Evolutionary conservation across 371 early-diverging fungal genomes (phyloP).

Genomic region (Rhizopus sp.): DNA sequence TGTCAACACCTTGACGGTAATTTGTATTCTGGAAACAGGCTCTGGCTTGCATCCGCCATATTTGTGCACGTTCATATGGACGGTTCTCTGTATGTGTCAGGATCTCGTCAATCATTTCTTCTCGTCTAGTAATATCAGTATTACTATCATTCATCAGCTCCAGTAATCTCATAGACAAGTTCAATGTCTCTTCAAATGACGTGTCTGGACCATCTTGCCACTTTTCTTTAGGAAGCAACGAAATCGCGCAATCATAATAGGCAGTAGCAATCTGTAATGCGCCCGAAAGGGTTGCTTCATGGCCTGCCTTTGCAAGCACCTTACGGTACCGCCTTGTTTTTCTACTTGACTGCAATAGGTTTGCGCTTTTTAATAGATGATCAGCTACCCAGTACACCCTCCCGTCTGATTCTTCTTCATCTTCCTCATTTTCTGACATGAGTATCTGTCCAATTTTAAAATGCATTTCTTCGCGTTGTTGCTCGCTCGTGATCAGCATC

Average conservation of each 20-base stretch:
- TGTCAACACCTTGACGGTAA: conserved; percentile 32
- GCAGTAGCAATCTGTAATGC: conserved; percentile 32
- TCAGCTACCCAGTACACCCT: conserved; percentile 37
- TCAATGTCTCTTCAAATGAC: conserved; percentile 39
- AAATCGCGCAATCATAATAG: conserved; percentile 35
- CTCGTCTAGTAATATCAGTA: not conserved
- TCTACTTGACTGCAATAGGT: conserved; percentile 23
- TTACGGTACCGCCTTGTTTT: conserved; percentile 30
- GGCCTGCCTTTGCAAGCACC: conserved; percentile 34
- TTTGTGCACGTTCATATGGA: conserved; percentile 39
- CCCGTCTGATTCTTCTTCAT: conserved; percentile 26
- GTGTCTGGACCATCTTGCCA: conserved; percentile 36
- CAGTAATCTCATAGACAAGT: conserved; percentile 35
- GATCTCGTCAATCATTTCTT: conserved; percentile 25
- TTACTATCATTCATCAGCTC: conserved; percentile 28
- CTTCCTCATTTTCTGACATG: conserved; percentile 21
- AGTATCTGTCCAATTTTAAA: conserved; percentile 42
- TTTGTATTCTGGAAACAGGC: conserved; percentile 38
- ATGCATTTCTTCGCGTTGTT: conserved; percentile 36
- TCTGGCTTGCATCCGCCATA: conserved; percentile 39
- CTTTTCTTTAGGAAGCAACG: conserved; percentile 22
- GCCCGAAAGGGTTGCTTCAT: conserved; percentile 38
- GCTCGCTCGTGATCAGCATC: conserved; percentile 28
- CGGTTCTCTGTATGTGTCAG: conserved; percentile 28
- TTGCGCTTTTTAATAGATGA: conserved; percentile 40